Evolutionary conservation across 176 grass and related monocot species (phyloP), one percentile per base, ranked within the genome.

Genomic region (Oryza officinalis): DNA sequence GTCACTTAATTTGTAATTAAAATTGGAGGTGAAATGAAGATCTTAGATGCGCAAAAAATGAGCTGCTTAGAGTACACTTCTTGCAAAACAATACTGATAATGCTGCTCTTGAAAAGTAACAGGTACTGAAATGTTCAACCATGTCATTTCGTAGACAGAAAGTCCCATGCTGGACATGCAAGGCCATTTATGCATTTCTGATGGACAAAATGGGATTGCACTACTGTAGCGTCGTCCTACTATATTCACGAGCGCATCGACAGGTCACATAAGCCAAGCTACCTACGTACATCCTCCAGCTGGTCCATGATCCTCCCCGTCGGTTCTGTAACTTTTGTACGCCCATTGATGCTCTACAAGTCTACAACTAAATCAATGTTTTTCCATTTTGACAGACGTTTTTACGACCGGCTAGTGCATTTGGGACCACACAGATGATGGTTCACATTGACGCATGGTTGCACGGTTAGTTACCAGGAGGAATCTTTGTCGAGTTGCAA

Each of bases 191-290:
- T 25, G 8, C n/a, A 25, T 61, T 61, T 61, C 57, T 10, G 57
- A n/a, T 25, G 57, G n/a, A 61, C 57, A 61, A 61, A 32, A 83
- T 72, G 41, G 32, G 6, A 1, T 17, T 72, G 65, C 67, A 57
- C 13, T 69, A 6, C 15, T 67, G 20, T 45, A 20, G 13, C 13
- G 31, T 63, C 35, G n/a, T 15, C 33, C 75, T 74, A 30, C 22
- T 45, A 69, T 68, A 14, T 78, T 90, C 83, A 90, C 88, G 88
- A 72, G 79, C 22, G 10, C 78, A 35, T 8, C 18, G 20, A 77
- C 32, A 2, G 57, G 18, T 71, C 87, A 22, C 7, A 78, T 45
- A 72, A 65, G 72, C 88, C 83, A 72, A 76, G n/a, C 9, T 10
- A 61, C 2, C 57, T 85, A 44, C 27, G 50, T 69, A 77, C 69